Conservation (phyloP, 1,284 basidiomycete species). For the Sporisorium reilianum region DNA sequence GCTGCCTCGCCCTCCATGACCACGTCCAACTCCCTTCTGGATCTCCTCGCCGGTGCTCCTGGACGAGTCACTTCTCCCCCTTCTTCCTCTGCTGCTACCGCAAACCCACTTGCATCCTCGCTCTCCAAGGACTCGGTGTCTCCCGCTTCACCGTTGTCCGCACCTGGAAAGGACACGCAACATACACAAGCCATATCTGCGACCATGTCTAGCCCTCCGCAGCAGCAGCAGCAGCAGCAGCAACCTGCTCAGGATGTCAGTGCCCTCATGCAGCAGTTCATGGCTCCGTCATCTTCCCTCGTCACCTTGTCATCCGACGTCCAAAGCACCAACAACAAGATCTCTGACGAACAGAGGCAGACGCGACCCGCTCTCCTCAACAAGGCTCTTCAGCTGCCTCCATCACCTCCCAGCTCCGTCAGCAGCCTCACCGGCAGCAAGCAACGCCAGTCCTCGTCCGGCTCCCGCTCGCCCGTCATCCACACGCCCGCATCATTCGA, state of each 20-base stretch:
- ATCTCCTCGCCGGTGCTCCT: slow-evolving; percentile 45
- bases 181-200: background rate
- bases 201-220: slow-evolving; percentile 7
- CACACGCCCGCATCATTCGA: slow-evolving; percentile 5
- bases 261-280: slow-evolving; percentile 37
- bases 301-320: slow-evolving; percentile 4
- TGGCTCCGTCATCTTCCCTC: slow-evolving; percentile 21
- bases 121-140: background rate
- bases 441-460: slow-evolving; percentile 15
- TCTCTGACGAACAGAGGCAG: slow-evolving; percentile 1
- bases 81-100: slow-evolving; percentile 5
- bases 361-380: slow-evolving; percentile 13
- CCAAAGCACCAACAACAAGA: slow-evolving; percentile 7
- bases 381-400: slow-evolving; percentile 37
- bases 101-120: background rate
- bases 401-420: slow-evolving; percentile 40
- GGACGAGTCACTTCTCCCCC: slow-evolving; percentile 31
- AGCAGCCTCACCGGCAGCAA: slow-evolving; percentile 27
- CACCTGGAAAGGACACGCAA: background rate
- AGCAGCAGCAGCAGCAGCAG: slow-evolving; percentile 12
- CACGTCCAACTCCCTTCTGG: slow-evolving; percentile 37
- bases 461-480: slow-evolving; percentile 17
- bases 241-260: slow-evolving; percentile 17
- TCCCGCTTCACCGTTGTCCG: background rate
- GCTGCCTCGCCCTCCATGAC: slow-evolving; percentile 2